Base-by-base conservation (phyloP, 257 asterid species). In the Anisodus tanguticus region DNA sequence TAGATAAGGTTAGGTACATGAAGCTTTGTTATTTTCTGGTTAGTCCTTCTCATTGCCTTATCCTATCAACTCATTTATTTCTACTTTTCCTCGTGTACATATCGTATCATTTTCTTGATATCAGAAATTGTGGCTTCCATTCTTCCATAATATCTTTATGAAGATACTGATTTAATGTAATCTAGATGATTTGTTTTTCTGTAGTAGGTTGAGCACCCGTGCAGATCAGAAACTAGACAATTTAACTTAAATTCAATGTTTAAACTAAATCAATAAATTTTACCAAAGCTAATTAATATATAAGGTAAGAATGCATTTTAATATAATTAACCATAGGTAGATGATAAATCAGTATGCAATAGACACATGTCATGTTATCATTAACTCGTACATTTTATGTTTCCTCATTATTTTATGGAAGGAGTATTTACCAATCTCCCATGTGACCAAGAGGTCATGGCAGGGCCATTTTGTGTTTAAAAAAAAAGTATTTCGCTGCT, bases 1-100 rank as follows among this genome's bases (percentile, higher is more conserved):
- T 13, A 53, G 64, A 53, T 77, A 8, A 53, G 60, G 4, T 53
- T 55, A 26, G 67, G 67, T 60, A 3, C 17, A 31, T 26, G 71
- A 26, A 4, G 5, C 10, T 31, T 64, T 31, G n/a, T 31, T 64
- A 64, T 76, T 51, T 77, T 77, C 8, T 77, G 7, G 64, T 26
- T 53, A 26, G 47, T 26, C 49, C 49, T 53, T 26, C 26, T 77
- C 81, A 77, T 77, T 77, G 31, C 81, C 64, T 76, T 76, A 74
- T 4, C 10, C 12, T 6, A 31, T 53, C 81, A 26, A 53, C 41
- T 77, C 31, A 76, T 53, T 13, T 22, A 31, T 76, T 26, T 76
- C 63, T 22, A 49, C 39, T 76, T 76, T 47, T 76, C 43, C 22
- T 26, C 6, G 26, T 76, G 13, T 76, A 76, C 26, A 53, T 66